Conservation (phyloP, 2,329 filamentous ascomycete species). For the Fusarium torreyae region DNA sequence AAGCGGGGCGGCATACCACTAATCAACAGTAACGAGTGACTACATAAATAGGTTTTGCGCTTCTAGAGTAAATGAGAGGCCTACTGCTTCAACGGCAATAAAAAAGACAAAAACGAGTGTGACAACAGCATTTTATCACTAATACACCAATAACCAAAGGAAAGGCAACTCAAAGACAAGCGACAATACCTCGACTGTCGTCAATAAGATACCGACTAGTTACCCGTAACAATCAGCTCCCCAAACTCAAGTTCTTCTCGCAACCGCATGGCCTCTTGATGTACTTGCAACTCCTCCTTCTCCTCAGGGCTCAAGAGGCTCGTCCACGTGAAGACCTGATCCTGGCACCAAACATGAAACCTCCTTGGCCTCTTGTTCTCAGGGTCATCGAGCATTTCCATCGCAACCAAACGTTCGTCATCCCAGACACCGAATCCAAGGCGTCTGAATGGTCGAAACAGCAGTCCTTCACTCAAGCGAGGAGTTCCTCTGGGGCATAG, state of each 20-base stretch:
- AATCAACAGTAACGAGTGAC: no score
- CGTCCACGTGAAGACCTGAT: slow-evolving; percentile 40
- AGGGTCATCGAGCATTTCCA: slow-evolving; percentile 37
- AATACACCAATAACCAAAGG: no score
- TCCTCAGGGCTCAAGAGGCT: slow-evolving; percentile 22
- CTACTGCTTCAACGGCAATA: no score
- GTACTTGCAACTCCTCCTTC: slow-evolving; percentile 7
- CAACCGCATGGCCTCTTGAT: slow-evolving; percentile 8
- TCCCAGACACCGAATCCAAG: slow-evolving; percentile 35
- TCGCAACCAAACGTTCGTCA: slow-evolving; percentile 26
- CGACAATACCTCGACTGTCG: neutral
- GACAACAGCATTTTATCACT: no score
- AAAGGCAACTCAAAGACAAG: no score
- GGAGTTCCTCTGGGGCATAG: slow-evolving; percentile 2
- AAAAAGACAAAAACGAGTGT: no score
- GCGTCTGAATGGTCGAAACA: slow-evolving; percentile 31
- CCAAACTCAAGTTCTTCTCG: slow-evolving; percentile 1
- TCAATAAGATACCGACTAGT: neutral
- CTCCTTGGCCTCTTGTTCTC: slow-evolving; percentile 5
- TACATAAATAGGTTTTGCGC: no score
- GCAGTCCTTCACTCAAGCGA: slow-evolving; percentile 16
- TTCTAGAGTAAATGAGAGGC: neutral
- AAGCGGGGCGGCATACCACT: no score
- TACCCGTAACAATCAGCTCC: slow-evolving; percentile 4
- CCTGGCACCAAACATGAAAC: slow-evolving; percentile 26